Base-by-base conservation (phyloP, 495 filamentous ascomycete genomes). In the Podospora appendiculata region DNA sequence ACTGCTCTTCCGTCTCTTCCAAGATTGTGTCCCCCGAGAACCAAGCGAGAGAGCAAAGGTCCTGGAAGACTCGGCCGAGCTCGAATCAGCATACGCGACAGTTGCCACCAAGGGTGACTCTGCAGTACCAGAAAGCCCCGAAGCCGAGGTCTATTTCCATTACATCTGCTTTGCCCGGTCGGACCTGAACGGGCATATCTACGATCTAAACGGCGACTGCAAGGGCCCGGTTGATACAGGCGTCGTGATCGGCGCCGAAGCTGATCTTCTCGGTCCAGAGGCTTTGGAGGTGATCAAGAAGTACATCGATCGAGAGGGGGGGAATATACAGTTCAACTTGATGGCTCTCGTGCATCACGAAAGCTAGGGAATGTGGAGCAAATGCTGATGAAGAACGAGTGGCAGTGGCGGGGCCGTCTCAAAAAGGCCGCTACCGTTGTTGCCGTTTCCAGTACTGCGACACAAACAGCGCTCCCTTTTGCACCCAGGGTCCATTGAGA, bases 101-200 rank as follows among this genome's bases (percentile, higher is more conserved):
- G 84, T 81, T 33, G 87, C 86, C 14, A 67, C 57, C 17, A 48
- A 80, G 56, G 88, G 87, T 0, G 82, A 88, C 68, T 83, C 84
- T 1, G 68, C 61, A 25, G 81, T 82, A 38, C 86, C 85, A 33
- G 63, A 67, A 58, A 79, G 79, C 18, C 44, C 59, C 1, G 79
- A 82, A 56, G 79, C 78, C 54, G 72, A 77, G 58, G 75, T 85
- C 25, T 80, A 85, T 54, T 70, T 80, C 59, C 87, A 89, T 61
- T 89, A 86, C 66, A 80, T 89, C 55, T 82, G 79, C 52, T 89
- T 90, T 66, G 83, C 86, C 0, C 82, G 80, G 19, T 61, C 60
- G 10, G 10, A 48, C 11, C 41, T 19, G 34, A 45, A 54, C 25
- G 52, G 56, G 2, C 49, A 54, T 12, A 32, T 63, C 6, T 61